Evolutionary conservation across 805 yeast species (phyloP), one percentile per base, ranked within the genome.

Genomic region (Starmerella powellii): DNA sequence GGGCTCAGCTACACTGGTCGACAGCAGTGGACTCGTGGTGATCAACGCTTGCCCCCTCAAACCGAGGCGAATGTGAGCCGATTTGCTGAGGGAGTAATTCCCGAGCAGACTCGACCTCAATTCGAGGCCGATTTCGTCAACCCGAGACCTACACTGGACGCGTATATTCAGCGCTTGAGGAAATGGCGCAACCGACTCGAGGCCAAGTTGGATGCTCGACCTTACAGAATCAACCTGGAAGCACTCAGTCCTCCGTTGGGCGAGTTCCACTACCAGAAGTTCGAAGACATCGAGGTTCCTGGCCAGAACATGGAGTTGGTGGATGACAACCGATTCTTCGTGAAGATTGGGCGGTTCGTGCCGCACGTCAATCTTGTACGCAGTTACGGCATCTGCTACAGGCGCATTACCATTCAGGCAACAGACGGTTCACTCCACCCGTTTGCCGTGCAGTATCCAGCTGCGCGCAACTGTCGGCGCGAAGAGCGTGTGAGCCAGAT

Each of bases 231-330:
- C 38, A 81, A 86, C 52, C 63, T 91, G 48, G 98, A 91, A 62
- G 76, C 86, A 44, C 69, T 91, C 48, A 86, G 96, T 55, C 95
- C 97, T 13, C 97, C 88, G 54, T 68, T 91, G 60, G 80, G 94
- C 58, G 95, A 87, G 58, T 91, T 93, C 74, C 98, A 91, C 63
- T 95, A 91, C 60, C 97, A 91, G 60, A 88, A 86, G 63, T 91
- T 91, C 58, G 99, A 91, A 60, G 98, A 91, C 38, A 84, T 91
- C 45, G 98, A 91, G 60, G 78, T 91, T 45, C 98, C 98, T 0
- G 98, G 99, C 1, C 99, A 91, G 58, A 91, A 91, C 56, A 65
- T 87, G 57, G 67, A 85, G 64, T 82, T 84, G 59, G 81, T 79
- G 58, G 97, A 88, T 55, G 85, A 72, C 60, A 88, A 84, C 58